Evolutionary conservation across 805 yeast genomes (phyloP), one percentile per base, ranked within the genome.

Genomic region (Naumovozyma dairenensis): DNA sequence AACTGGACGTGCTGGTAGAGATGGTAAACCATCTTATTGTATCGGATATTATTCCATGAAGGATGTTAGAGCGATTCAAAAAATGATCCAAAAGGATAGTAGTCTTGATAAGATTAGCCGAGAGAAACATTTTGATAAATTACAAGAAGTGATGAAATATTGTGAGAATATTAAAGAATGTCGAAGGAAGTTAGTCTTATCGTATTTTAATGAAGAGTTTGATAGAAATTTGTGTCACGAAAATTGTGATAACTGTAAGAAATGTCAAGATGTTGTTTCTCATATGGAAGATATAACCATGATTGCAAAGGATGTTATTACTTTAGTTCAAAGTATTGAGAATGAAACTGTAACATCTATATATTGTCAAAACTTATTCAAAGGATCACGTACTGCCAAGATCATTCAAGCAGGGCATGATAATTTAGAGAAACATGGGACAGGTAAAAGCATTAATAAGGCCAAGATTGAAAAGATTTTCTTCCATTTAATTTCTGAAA

Each of bases 1-100:
- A 55, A 87, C 97, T 1, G 98, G 98, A 6, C 75, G 98, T 59
- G 98, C 97, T 4, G 98, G 98, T 4, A 73, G 98, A 62, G 98
- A 92, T 62, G 97, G 98, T 0, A 61, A 71, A 6, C 72, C 65
- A 28, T 80, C 94, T 1, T 79, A 77, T 37, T 92, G 97, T 60
- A 70, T 85, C 10, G 69, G 89, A 71, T 89, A 73, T 47, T 92
- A 80, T 56, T 71, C 77, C 8, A 80, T 79, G 59, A 71, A 71
- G 39, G 98, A 89, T 60, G 93, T 89, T 0, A 64, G 86, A 37
- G 63, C 74, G 19, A 59, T 92, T 29, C 86, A 80, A 55, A 66
- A 75, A 13, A 71, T 85, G 74, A 86, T 92, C 28, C 77, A 76
- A 37, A 66, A 77, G 36, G 97, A 87, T 51, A 68, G 66, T 34